Evolutionary conservation across 352 stramenopile genomes (phyloP).

Genomic region (Globisporangium emineosum): DNA sequence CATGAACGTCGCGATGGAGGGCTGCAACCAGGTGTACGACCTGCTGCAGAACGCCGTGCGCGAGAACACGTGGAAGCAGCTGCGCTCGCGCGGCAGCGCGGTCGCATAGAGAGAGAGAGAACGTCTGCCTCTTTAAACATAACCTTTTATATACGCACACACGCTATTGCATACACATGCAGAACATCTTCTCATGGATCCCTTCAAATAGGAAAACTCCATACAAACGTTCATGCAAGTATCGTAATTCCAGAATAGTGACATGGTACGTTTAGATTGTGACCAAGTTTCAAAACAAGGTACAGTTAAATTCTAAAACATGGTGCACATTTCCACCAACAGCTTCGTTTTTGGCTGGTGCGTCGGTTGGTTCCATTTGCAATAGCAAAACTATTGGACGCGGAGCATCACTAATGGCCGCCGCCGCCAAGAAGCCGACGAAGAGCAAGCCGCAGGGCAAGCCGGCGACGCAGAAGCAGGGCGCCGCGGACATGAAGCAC

Average conservation of each 20-base stretch:
- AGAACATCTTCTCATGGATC: conserved; percentile 3
- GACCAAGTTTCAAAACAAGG: too few species aligned
- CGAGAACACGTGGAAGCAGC: conserved; percentile 78
- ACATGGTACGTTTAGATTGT: not conserved
- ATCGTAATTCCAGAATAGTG: not conserved
- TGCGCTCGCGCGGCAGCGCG: conserved; percentile 51
- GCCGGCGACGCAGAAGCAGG: conserved; percentile 10
- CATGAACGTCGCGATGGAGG: conserved; percentile 76
- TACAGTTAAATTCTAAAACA: too few species aligned
- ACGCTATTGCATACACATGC: not conserved
- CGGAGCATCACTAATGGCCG: conserved; percentile 9
- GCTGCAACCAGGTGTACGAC: conserved; percentile 84
- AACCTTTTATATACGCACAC: not conserved
- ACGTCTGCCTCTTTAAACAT: not conserved
- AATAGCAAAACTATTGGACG: conserved; percentile 15
- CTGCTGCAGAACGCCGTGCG: conserved; percentile 83
- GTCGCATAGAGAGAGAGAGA: conserved; percentile 23
- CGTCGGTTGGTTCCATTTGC: not conserved
- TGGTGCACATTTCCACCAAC: too few species aligned
- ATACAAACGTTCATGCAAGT: not conserved
- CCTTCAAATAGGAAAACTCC: not conserved
- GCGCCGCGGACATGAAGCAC: not conserved
- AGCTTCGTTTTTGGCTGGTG: not conserved
- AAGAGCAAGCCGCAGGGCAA: not conserved
- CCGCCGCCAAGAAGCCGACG: not conserved